Evolutionary conservation across 768 basidiomycete genomes (phyloP).

Genomic region (Phanerochaete carnosa): DNA sequence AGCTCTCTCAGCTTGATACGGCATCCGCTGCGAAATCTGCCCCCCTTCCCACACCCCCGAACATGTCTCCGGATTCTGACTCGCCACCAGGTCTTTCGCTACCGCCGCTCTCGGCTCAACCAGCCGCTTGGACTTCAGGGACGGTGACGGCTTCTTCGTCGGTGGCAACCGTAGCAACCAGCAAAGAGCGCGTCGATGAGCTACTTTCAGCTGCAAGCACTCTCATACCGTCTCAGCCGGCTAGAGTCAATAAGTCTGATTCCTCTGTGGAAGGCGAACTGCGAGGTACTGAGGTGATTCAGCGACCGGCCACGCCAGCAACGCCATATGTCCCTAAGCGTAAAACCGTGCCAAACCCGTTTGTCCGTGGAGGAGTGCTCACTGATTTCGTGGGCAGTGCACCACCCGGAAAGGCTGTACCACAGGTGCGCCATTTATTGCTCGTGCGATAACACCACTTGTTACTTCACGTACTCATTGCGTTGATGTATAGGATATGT

Average conservation of each 20-base stretch:
- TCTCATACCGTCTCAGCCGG: not conserved
- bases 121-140: not conserved
- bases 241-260: not conserved
- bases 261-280: not conserved
- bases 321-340: conserved; percentile 12
- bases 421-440: not conserved
- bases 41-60: not conserved
- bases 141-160: not conserved
- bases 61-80: conserved; percentile 4
- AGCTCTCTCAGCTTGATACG: not conserved
- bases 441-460: not conserved
- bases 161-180: not conserved
- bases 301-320: not conserved
- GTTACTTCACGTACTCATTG: not conserved
- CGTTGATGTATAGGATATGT: not conserved
- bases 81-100: not conserved
- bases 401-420: not conserved
- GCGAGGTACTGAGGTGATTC: not conserved
- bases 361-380: conserved; percentile 49
- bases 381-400: conserved; percentile 35
- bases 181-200: not conserved
- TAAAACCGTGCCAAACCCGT: conserved; percentile 33
- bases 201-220: not conserved
- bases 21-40: not conserved
- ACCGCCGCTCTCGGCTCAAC: conserved; percentile 7